phyloP scores from a whole-genome alignment of 805 yeast genomes.

The Schwanniomyces occidentalis region DNA sequence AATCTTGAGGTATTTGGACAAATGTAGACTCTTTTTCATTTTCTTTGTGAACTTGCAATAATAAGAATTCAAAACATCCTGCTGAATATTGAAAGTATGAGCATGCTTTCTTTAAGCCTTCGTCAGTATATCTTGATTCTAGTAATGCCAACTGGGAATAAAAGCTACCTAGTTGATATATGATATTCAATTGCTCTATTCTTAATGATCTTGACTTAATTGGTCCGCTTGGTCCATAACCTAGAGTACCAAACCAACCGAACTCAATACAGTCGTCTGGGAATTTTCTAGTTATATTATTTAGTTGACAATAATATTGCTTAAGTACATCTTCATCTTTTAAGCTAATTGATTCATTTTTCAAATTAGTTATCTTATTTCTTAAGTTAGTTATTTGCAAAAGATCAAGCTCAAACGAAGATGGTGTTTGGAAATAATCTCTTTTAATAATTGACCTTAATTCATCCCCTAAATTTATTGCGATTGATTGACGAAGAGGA shows the following conservation, averaged over 20 bases:
- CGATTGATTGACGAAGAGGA: conserved; percentile 50
- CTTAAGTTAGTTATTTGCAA: conserved; percentile 45
- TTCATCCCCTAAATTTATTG: conserved; percentile 39
- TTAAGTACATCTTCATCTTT: conserved; percentile 39
- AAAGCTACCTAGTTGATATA: conserved; percentile 68
- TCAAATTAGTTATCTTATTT: conserved; percentile 34
- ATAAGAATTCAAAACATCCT: conserved; percentile 50
- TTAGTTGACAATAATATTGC: conserved; percentile 49
- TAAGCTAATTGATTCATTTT: conserved; percentile 24
- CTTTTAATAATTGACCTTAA: conserved; percentile 46
- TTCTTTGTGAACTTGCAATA: conserved; percentile 1
- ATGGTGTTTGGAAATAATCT: conserved; percentile 44
- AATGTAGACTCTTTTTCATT: conserved; percentile 1
- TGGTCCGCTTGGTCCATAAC: conserved; percentile 53
- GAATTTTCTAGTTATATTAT: conserved; percentile 52
- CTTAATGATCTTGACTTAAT: conserved; percentile 46
- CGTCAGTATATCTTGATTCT: conserved; percentile 46
- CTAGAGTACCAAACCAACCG: conserved; percentile 73
- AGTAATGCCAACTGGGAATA: conserved; percentile 57
- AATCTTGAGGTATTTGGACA: conserved; percentile 36
- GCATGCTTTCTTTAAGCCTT: conserved; percentile 63
- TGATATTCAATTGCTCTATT: conserved; percentile 62
- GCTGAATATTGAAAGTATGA: conserved; percentile 69
- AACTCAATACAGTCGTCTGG: conserved; percentile 62
- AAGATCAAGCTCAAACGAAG: conserved; percentile 31